Conservation (phyloP, 2,329 filamentous ascomycete species). For the Chaetomium strumarium region DNA sequence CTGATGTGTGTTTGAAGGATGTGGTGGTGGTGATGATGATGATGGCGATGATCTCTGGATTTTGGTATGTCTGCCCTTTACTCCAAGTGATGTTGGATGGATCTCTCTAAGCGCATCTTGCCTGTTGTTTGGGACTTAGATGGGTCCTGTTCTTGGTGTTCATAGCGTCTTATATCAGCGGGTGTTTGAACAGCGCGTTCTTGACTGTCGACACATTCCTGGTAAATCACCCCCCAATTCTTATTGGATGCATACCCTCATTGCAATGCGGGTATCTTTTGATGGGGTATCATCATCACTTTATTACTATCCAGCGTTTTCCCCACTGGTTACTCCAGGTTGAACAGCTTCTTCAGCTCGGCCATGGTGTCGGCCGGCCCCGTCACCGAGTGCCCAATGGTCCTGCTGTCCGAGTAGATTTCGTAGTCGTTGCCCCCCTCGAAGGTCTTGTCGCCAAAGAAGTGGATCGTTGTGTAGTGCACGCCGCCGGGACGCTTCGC, state of each 20-base stretch:
- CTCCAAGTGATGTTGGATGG: background rate
- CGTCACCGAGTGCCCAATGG: constrained; percentile 77
- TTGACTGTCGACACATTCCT: background rate
- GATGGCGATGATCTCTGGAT: background rate
- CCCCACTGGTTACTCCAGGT: constrained; percentile 40
- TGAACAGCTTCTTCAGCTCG: constrained; percentile 76
- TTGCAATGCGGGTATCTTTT: no score
- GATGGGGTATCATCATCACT: background rate
- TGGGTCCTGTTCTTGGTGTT: constrained; percentile 2
- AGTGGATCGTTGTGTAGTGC: constrained; percentile 83
- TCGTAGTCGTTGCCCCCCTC: constrained; percentile 93
- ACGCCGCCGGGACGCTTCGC: constrained; percentile 63
- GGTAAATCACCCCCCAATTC: no score
- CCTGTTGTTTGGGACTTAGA: background rate
- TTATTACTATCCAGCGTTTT: constrained; percentile 10
- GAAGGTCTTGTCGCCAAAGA: constrained; percentile 95
- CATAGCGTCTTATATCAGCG: constrained; percentile 6
- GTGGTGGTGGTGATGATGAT: background rate
- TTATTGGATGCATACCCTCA: no score
- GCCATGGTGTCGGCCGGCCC: constrained; percentile 76
- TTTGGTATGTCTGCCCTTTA: background rate
- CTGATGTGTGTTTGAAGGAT: background rate
- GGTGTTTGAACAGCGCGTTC: constrained; percentile 3
- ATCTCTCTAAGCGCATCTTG: background rate
- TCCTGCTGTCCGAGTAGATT: constrained; percentile 78